These are phyloP conservation scores for Acanthamoeba triangularis DNA, from an alignment of 208 protist genomes.

Conservation along the genomic window DNA sequence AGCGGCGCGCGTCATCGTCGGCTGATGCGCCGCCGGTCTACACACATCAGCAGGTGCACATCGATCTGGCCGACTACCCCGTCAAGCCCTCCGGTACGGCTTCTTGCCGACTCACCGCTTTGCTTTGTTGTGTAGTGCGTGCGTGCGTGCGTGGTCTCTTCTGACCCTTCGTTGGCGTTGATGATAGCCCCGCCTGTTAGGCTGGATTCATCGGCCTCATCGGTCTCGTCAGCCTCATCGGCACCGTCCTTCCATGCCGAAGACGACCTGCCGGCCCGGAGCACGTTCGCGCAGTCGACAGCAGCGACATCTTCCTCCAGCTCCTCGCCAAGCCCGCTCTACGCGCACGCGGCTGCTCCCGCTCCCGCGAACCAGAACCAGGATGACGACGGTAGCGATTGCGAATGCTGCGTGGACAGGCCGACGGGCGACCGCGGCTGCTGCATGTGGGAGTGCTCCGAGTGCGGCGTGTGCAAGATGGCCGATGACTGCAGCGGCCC, in stretches of 20 bases:
- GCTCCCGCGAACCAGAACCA: neutral
- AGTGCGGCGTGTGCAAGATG: slow-evolving; percentile 69
- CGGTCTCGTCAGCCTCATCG: neutral
- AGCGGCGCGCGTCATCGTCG: neutral
- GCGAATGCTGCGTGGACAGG: neutral
- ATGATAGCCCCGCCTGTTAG: neutral
- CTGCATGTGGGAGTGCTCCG: slow-evolving; percentile 37
- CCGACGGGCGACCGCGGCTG: neutral
- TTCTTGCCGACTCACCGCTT: neutral
- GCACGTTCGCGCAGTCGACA: neutral
- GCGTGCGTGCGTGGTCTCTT: neutral
- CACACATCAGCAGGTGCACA: neutral
- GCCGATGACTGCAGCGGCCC: slow-evolving; percentile 1
- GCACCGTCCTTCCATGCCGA: neutral
- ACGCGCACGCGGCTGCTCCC: neutral
- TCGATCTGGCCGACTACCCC: neutral
- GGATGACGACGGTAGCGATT: neutral
- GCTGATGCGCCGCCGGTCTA: neutral
- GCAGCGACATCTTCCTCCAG: neutral
- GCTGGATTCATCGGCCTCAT: neutral
- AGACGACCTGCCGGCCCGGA: neutral
- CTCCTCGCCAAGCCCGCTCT: neutral
- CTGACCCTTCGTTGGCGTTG: neutral
- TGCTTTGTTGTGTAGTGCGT: neutral
- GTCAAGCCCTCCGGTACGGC: neutral